Evolutionary conservation across 2,329 filamentous ascomycete species (phyloP), one percentile per base, ranked within the genome.

Genomic region (Sporothrix euskadiensis): DNA sequence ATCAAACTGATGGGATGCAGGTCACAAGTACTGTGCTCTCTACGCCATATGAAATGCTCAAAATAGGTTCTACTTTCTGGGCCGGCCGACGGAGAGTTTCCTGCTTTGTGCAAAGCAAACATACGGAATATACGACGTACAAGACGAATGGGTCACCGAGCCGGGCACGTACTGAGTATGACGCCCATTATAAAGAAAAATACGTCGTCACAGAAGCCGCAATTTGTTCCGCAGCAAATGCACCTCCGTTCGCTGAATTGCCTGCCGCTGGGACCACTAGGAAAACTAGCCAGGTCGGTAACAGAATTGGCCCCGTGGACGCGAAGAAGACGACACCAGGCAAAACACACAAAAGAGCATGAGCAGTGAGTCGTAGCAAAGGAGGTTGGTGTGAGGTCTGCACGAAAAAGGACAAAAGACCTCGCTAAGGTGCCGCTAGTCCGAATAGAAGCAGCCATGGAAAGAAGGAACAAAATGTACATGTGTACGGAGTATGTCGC

Each of bases 371-470:
- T 56, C 4, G 47, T 16, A 26, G 32, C 49, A 69, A 56, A 9
- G 9, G 41, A 68, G 65, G 44, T 35, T 68, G 65, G 65, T 47
- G 39, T 41, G 39, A 47, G 61, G 39, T 26, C 16, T 65, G 35
- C 57, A 61, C 39, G 7, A 44, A 68, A 63, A 49, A 68, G 41
- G 41, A 32, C 63, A 63, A 49, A 68, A 22, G 41, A 32, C 63
- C 26, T 68, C 41, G 66, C 66, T 56, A 69, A 41, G 19, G 32
- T 22, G 32, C 4, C 66, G 66, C 66, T 56, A 69, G 49, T 54
- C 66, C 49, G 41, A 39, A 44, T 35, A 7, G 66, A 69, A 69
- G 47, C 66, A 30, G 49, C 30, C 66, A 54, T 54, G 10, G 32
- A 69, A 41, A 41, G 66, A 35, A 56, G 19, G 14, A 68, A 35